Percentiles rank a stretch among this genome's conserved stretches.
Evolutionary conservation across 768 basidiomycete genomes (phyloP).

Genomic region (Suillus clintonianus): DNA sequence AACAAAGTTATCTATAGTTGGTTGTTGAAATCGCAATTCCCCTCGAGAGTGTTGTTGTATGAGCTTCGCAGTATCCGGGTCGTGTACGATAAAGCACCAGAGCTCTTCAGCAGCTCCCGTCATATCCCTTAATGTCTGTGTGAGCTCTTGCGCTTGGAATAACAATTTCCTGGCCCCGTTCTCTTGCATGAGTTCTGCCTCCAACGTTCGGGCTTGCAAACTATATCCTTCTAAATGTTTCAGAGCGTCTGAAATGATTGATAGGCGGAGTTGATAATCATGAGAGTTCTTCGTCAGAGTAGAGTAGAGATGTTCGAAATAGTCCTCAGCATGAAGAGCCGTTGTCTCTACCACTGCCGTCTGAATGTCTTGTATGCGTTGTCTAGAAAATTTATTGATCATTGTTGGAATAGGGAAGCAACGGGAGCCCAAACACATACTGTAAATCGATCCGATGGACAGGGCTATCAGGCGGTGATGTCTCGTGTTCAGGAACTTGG

Average conservation of each 20-base stretch:
- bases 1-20: not conserved
- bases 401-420: not conserved
- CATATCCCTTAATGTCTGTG: constrained; percentile 1
- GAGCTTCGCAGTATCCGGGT: not conserved
- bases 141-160: not conserved
- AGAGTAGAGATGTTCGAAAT: not conserved
- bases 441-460: not conserved
- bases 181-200: not conserved
- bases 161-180: not conserved
- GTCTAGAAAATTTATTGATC: not conserved
- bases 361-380: not conserved
- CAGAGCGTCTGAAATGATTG: constrained; percentile 1
- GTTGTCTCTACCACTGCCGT: not conserved
- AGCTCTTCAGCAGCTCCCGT: constrained; percentile 6
- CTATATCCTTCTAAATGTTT: constrained; percentile 2
- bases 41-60: not conserved
- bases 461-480: not conserved
- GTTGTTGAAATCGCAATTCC: not conserved
- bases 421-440: not conserved
- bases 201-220: not conserved
- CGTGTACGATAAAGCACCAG: constrained; percentile 5
- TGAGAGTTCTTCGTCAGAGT: not conserved
- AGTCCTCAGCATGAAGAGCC: not conserved
- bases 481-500: not conserved
- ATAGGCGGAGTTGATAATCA: not conserved